phyloP scores from a whole-genome alignment of 495 filamentous ascomycete genomes.

The Chlorociboria aeruginascens region DNA sequence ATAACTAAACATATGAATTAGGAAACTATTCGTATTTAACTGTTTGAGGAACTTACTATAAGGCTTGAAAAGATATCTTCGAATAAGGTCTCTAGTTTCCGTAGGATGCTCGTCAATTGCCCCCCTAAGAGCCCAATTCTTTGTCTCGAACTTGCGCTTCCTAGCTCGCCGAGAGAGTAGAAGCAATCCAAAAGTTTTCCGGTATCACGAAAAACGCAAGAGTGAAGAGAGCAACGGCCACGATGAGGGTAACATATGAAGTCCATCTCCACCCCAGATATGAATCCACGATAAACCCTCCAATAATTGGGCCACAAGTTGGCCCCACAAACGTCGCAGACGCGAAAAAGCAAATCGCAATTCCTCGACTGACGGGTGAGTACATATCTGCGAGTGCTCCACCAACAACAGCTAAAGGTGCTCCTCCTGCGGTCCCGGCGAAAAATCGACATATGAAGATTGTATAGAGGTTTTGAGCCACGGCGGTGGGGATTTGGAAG shows the following conservation, averaged over 20 bases:
- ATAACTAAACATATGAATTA: conserved; percentile 20
- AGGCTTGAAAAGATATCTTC: neutral
- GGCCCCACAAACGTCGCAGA: conserved; percentile 56
- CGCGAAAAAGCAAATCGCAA: conserved; percentile 13
- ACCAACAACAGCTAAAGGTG: neutral
- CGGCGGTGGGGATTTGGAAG: conserved; percentile 46
- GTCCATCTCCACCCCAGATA: conserved; percentile 50
- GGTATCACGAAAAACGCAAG: neutral
- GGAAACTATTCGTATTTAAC: no score
- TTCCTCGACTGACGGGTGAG: neutral
- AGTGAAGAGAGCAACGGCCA: conserved; percentile 21
- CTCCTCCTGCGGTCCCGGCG: neutral
- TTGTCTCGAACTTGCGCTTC: neutral
- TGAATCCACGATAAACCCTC: conserved; percentile 50
- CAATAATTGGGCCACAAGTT: conserved; percentile 60
- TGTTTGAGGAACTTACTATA: no score
- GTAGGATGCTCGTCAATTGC: neutral
- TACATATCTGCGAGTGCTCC: neutral
- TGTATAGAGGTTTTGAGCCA: conserved; percentile 45
- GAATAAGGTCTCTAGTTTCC: neutral
- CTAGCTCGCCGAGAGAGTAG: neutral
- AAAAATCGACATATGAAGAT: conserved; percentile 51
- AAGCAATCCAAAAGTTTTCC: neutral
- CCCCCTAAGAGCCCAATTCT: neutral
- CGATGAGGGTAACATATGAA: conserved; percentile 31